phyloP scores from a whole-genome alignment of 805 yeast species.

The Candida chilensis region DNA sequence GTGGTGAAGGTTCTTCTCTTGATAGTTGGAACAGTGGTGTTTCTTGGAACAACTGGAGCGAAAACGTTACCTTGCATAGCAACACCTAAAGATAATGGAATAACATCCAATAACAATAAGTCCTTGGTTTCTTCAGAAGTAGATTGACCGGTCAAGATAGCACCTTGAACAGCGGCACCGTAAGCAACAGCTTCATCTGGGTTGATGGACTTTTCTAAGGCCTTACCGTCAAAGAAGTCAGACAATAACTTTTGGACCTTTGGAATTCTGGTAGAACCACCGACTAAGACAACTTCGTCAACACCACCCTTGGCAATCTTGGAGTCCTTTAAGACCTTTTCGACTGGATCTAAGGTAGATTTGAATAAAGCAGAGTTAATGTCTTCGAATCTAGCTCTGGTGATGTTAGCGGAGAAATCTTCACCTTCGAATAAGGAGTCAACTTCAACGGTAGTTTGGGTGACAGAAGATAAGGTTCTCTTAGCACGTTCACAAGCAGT shows the following conservation, averaged over 20 bases:
- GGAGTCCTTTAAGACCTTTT: conserved; percentile 35
- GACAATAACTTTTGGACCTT: conserved; percentile 39
- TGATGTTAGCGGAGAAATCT: conserved; percentile 35
- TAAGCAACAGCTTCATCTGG: conserved; percentile 43
- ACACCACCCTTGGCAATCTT: conserved; percentile 34
- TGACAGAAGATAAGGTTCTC: conserved; percentile 37
- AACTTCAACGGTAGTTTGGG: conserved; percentile 31
- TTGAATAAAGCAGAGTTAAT: conserved; percentile 33
- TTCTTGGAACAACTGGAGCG: conserved; percentile 98
- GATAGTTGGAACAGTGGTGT: conserved; percentile 98
- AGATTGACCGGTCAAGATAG: conserved; percentile 90
- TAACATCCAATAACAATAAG: conserved; percentile 91
- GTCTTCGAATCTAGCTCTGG: conserved; percentile 41
- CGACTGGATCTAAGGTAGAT: conserved; percentile 37
- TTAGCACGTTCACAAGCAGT: conserved; percentile 41
- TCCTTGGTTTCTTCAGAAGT: conserved; percentile 91
- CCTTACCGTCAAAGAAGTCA: conserved; percentile 35
- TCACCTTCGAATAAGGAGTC: conserved; percentile 40
- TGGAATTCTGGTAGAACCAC: conserved; percentile 43
- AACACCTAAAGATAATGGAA: conserved; percentile 98
- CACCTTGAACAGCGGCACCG: conserved; percentile 97
- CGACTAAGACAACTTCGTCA: conserved; percentile 37
- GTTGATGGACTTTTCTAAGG: conserved; percentile 38
- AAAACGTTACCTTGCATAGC: conserved; percentile 99
- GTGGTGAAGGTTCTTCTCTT: conserved; percentile 99